Evolutionary conservation across 2,329 filamentous ascomycete species (phyloP), one percentile per base, ranked within the genome.

Genomic region (Curvularia eragrostidis): DNA sequence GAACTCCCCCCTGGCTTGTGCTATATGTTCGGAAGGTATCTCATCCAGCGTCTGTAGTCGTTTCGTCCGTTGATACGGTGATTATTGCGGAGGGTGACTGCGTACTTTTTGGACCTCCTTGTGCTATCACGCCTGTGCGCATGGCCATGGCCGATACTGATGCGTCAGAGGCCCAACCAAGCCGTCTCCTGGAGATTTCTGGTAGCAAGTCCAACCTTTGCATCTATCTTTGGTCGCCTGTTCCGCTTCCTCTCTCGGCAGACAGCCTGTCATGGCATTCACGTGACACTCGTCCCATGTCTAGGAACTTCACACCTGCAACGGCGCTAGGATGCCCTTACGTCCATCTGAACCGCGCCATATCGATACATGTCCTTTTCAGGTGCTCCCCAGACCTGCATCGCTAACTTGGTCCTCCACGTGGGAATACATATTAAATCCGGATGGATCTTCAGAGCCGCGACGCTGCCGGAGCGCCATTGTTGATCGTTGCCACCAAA

Each of bases 401-500:
- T 19, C 21, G 36, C 24, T 18, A 10, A 34, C 15, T 26, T 48
- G 19, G 32, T 32, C 34, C 50, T 52, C 58, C 62, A 65, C 64
- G 60, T 65, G 62, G 53, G 30, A 57, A 23, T 56, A 39, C 32
- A 54, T n/a, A 28, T 46, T 46, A 58, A 62, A 59, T 59, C 34
- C 55, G 57, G 58, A 59, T 63, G 59, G 66, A 69, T 68, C 63
- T 63, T 52, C 63, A 61, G 54, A 65, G 61, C 63, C 65, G 64
- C 62, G 58, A 54, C 56, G 61, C 57, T 59, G 47, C 23, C 56
- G 59, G 52, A 44, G 44, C 62, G 57, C 52, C 56, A 54, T 38
- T 62, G 68, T 57, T 62, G 63, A 71, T 68, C 63, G 63, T 65
- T 55, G 62, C 59, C 63, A 57, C 65, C 42, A 58, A 66, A 63